Conservation (phyloP, 2,329 filamentous ascomycete genomes). For the Talaromyces sp. region DNA sequence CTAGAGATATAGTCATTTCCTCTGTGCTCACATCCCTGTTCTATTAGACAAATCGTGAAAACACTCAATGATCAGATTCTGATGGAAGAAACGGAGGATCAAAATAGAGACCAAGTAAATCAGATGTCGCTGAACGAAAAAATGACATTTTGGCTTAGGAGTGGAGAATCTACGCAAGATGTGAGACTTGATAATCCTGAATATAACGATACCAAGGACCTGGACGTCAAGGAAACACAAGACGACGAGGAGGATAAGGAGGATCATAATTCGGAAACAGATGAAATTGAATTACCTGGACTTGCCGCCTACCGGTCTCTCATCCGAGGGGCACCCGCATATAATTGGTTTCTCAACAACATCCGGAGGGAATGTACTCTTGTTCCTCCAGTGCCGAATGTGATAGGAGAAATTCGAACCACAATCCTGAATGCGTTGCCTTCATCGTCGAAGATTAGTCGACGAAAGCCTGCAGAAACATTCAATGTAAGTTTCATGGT, state of each 20-base stretch:
- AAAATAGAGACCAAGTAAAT: neutral
- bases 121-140: slow-evolving; percentile 11
- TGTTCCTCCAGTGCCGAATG: neutral
- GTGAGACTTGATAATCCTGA: neutral
- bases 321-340: slow-evolving; percentile 6
- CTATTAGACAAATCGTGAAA: slow-evolving; percentile 4
- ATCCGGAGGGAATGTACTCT: slow-evolving; percentile 6
- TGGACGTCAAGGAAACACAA: neutral
- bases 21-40: neutral
- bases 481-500: slow-evolving; percentile 7
- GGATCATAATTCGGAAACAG: neutral
- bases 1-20: neutral
- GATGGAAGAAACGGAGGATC: neutral
- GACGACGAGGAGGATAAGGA: neutral
- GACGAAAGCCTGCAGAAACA: slow-evolving; percentile 1
- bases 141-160: slow-evolving; percentile 9
- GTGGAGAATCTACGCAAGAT: neutral
- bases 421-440: neutral
- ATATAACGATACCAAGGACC: neutral
- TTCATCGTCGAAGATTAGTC: slow-evolving; percentile 3
- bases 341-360: slow-evolving; percentile 9
- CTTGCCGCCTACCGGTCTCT: neutral
- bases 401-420: slow-evolving; percentile 3
- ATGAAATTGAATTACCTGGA: slow-evolving; percentile 6
- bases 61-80: neutral